Evolutionary conservation across 176 grass and related monocot genomes (phyloP), one percentile per base, ranked within the genome.

Genomic region (Paspalum vaginatum): DNA sequence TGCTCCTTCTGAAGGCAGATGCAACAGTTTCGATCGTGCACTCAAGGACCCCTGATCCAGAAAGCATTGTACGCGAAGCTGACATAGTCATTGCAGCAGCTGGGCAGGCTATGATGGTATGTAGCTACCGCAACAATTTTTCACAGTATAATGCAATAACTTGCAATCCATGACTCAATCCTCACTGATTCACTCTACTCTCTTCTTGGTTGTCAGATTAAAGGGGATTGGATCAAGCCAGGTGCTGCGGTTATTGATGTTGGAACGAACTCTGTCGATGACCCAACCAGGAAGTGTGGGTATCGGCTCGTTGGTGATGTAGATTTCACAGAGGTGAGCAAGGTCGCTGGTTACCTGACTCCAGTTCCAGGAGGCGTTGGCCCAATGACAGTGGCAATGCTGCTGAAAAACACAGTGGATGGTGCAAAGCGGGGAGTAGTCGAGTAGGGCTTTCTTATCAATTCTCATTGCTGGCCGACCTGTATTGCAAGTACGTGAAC

Each of bases 211-310:
- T 87, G 46, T 38, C 83, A 98, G 95, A 98, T 98, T 72, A 94
- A 98, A 74, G 95, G 95, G 48, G 92, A 91, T 24, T 98, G 95
- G 95, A 94, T 98, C 69, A 98, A 98, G 57, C 91, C 95, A 51
- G 95, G 92, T 8, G 95, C 95, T 25, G 95, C 92, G 0, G 92
- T 98, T 5, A 93, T 98, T 0, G 92, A 98, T 21, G 95, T 95
- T 11, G 95, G 92, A 27, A 98, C 88, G 0, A 98, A 98, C 46
- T 91, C 95, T 12, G 43, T 98, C 1, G 88, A 93, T 10, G 92
- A 98, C 48, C 88, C 95, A 41, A 93, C 78, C 27, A 93, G 79
- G 84, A 93, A 95, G 68, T 88, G 77, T 2, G 95, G 92, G 8
- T 98, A 93, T 56, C 90, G 92, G 51, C 88, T 98, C 3, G 92